Base-by-base conservation (phyloP, 2,329 filamentous ascomycete genomes). In the Aspergillus piperis region DNA sequence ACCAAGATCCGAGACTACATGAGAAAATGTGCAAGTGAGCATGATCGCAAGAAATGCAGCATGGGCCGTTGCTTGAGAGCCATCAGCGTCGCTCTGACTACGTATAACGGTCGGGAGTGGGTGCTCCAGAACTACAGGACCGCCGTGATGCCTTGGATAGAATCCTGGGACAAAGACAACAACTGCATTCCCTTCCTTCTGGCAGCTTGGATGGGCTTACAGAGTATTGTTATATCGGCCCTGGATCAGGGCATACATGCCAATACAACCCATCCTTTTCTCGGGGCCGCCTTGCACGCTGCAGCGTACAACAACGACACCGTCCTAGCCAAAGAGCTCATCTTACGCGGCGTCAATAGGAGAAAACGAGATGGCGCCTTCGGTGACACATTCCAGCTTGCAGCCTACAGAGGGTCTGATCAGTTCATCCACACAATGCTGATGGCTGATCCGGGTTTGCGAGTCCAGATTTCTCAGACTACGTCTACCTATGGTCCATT, bases 301-400 rank as follows among this genome's bases (percentile, higher is more conserved):
- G 52, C 32, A 13, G 58, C 58, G 3, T 59, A 38, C 23, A 51
- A 42, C 8, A 42, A 59, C 4, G 23, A 55, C n/a, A 42, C 27
- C 13, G 3, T 8, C 23, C 23, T 59, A 15, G 10, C 21, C n/a
- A 27, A 11, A 8, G 8, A 50, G 2, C 32, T 51, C 5, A 25
- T 59, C 3, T 13, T 30, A 11, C 7, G 42, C 1, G 52, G 52
- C n/a, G 44, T 8, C 7, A 8, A 36, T 3, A 10, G 11, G 5
- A n/a, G 23, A 10, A 25, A 19, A 19, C 5, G 10, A 13, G 48
- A 57, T 5, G 58, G 58, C 17, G 53, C 27, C 6, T 60, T 47
- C 21, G 53, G 58, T 0, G 58, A 57, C 38, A 47, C 47, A 2
- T 23, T 60, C 13, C 58, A 60, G 21, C 38, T 60, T 10, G 58